Evolutionary conservation across 2,329 filamentous ascomycete genomes (phyloP).

Genomic region (Trichoderma gracile): DNA sequence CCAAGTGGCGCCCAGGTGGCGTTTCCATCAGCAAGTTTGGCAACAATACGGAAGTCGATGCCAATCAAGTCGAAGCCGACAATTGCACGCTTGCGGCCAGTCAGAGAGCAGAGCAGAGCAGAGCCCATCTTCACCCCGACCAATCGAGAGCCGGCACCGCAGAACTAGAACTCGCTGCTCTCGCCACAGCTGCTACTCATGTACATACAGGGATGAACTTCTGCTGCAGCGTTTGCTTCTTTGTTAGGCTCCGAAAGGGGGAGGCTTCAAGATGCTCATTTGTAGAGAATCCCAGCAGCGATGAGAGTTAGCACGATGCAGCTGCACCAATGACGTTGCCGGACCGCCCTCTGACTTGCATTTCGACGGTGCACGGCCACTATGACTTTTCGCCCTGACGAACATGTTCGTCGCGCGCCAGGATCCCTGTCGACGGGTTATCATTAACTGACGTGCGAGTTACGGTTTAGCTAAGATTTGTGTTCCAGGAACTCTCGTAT

Average conservation of each 20-base stretch:
- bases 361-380: constrained; percentile 15
- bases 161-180: background rate
- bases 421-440: background rate
- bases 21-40: background rate
- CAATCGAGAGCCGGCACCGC: background rate
- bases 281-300: background rate
- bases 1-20: background rate
- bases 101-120: background rate
- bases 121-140: background rate
- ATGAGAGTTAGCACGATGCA: constrained; percentile 10
- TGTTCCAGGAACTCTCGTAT: background rate
- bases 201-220: background rate
- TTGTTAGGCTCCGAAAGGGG: background rate
- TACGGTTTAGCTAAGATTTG: background rate
- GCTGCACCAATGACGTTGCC: constrained; percentile 17
- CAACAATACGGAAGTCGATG: background rate
- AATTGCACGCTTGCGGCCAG: constrained; percentile 1
- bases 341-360: constrained; percentile 1
- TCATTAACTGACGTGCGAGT: background rate
- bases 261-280: constrained; percentile 9
- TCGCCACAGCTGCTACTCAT: constrained; percentile 4
- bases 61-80: background rate
- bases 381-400: background rate
- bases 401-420: constrained; percentile 7
- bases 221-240: background rate